Conservation (phyloP, 2,329 filamentous ascomycete species). For the Beauveria caledonica region DNA sequence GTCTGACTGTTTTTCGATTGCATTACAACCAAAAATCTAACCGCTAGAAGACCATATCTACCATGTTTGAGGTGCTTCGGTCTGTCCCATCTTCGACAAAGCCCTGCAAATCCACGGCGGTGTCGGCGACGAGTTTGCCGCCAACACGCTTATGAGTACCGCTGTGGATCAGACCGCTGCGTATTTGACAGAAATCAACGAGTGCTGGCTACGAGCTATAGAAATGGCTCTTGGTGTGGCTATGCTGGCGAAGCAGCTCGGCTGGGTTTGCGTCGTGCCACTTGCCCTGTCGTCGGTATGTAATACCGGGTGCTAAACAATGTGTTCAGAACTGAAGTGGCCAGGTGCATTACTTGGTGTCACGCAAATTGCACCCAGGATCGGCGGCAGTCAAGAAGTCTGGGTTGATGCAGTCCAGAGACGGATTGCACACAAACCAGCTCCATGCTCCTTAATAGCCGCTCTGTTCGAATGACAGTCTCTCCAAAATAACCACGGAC, state of each 20-base stretch:
- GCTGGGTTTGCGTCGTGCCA: conserved; percentile 15
- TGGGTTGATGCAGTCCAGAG: conserved; percentile 16
- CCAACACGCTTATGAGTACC: conserved; percentile 14
- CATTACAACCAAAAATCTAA: conserved; percentile 15
- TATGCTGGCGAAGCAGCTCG: conserved; percentile 16
- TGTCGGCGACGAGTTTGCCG: conserved; percentile 13
- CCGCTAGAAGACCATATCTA: conserved; percentile 16
- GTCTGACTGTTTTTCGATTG: conserved; percentile 14
- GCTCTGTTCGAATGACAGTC: conserved; percentile 33
- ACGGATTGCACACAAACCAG: conserved; percentile 15
- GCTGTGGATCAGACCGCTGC: conserved; percentile 13
- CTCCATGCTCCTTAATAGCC: conserved; percentile 28
- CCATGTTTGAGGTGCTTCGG: conserved; percentile 13
- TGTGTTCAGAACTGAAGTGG: background rate
- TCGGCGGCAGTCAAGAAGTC: conserved; percentile 13
- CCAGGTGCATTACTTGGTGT: conserved; percentile 12
- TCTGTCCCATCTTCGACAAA: conserved; percentile 16
- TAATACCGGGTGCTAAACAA: background rate
- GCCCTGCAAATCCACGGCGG: conserved; percentile 13
- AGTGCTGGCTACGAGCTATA: conserved; percentile 16
- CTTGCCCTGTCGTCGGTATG: conserved; percentile 15
- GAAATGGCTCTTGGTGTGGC: conserved; percentile 14
- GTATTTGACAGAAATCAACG: conserved; percentile 13
- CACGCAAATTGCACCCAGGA: conserved; percentile 14
- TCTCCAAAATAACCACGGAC: conserved; percentile 23